Conservation (phyloP, 768 basidiomycete genomes). For the Floccularia luteovirens region DNA sequence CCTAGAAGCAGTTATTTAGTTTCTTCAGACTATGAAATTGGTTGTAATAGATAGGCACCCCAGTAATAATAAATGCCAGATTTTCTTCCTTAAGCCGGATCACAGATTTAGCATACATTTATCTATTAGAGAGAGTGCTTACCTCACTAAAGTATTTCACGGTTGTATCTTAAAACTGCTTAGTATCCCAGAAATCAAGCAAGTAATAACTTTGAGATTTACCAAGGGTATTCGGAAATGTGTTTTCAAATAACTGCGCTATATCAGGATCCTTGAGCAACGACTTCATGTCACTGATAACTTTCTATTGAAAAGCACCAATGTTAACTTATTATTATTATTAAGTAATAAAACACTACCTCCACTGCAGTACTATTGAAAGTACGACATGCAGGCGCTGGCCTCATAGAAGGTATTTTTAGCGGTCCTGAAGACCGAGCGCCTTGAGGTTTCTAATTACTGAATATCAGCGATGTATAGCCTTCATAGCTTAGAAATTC, state of each 20-base stretch:
- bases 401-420: constrained; percentile 67
- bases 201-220: too few relatives aligned
- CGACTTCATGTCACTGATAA: constrained; percentile 65
- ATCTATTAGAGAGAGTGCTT: constrained; percentile 8
- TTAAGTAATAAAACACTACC: constrained; percentile 24
- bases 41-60: constrained; percentile 31
- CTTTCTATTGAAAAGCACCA: constrained; percentile 29
- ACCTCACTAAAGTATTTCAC: constrained; percentile 69
- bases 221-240: constrained; percentile 80
- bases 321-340: neutral
- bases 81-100: constrained; percentile 41
- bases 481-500: neutral
- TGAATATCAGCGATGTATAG: constrained; percentile 2
- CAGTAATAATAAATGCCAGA: constrained; percentile 75
- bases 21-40: constrained; percentile 1
- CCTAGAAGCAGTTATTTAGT: constrained; percentile 25
- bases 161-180: constrained; percentile 51
- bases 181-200: too few relatives aligned
- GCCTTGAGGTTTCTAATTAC: constrained; percentile 47
- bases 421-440: constrained; percentile 52
- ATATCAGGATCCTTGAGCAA: constrained; percentile 72
- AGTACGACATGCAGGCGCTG: constrained; percentile 59
- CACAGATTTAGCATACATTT: neutral
- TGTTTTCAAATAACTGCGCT: constrained; percentile 74
- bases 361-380: constrained; percentile 74